Evolutionary conservation across 495 filamentous ascomycete species (phyloP), one percentile per base, ranked within the genome.

Genomic region (Hypoxylon lienhwacheense): DNA sequence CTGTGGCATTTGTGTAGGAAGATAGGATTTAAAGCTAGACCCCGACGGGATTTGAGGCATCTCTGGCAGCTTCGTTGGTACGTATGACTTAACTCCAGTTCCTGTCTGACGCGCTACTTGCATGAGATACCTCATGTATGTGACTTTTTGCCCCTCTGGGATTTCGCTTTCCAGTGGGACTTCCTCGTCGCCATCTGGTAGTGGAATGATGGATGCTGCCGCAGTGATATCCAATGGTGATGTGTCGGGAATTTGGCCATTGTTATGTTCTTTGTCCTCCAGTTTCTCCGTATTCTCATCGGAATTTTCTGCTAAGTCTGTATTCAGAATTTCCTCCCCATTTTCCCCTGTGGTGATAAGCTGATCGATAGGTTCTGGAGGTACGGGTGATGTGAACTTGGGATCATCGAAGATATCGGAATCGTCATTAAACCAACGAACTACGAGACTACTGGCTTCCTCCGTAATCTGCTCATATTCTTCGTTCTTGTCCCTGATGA

Each of bases 381-480:
- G 24, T 29, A 44, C 35, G 14, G 57, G 48, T 3, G 67, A 63
- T 1, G 59, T 54, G 42, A 74, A 73, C 43, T 66, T 70, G n/a
- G 68, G 65, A 14, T 74, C 74, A 25, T 77, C 75, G 22, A 64
- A 58, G 5, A 76, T 48, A 33, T 66, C 65, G 15, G 58, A 67
- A 34, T 80, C 75, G 29, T 73, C 71, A 16, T 69, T 66, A 14
- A 75, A 73, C 84, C 84, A 87, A 8, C 65, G 60, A 0, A 76
- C 65, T 3, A 85, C 71, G 29, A 81, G 66, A 43, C 80, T 77
- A 53, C 83, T 85, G 11, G 88, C 83, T 39, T 84, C 68, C 37
- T 83, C 78, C 15, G 81, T 73, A 73, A 97, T 81, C 14, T 72
- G 70, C 60, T 85, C 81, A 61, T 91, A 96, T 22, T 82, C 85